phyloP scores from a whole-genome alignment of 108 stramenopile species.

The Chaetoceros muelleri region DNA sequence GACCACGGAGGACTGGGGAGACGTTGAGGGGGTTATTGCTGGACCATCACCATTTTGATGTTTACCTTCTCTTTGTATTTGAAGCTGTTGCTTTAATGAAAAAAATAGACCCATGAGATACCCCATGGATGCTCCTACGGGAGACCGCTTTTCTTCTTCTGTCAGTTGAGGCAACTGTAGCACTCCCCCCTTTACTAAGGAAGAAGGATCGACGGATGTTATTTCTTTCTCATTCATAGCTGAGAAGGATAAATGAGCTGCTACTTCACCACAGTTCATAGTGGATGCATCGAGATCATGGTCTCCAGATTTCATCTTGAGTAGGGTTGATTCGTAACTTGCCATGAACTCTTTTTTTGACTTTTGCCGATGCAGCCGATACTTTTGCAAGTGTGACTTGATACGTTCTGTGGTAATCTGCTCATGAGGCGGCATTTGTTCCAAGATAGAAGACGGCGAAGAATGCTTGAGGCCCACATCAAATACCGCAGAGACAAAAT shows the following conservation, averaged over 20 bases:
- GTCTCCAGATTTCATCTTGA: conserved; percentile 32
- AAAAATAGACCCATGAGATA: conserved; percentile 80
- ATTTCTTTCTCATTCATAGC: conserved; percentile 11
- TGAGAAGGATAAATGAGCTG: conserved; percentile 49
- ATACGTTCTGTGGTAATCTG: conserved; percentile 88
- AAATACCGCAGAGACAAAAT: conserved; percentile 88
- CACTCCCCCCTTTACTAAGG: conserved; percentile 10
- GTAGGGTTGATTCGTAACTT: conserved; percentile 53
- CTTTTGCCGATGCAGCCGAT: conserved; percentile 78
- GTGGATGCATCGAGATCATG: conserved; percentile 8
- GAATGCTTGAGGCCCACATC: conserved; percentile 91
- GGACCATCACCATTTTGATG: conserved; percentile 7
- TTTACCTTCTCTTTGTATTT: conserved; percentile 33
- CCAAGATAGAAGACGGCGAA: conserved; percentile 83
- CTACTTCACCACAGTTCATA: conserved; percentile 48
- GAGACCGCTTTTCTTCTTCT: conserved; percentile 55
- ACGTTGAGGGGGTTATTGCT: not conserved
- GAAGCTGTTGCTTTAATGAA: conserved; percentile 58
- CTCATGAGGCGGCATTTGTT: conserved; percentile 73
- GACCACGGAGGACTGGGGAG: no score
- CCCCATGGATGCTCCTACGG: conserved; percentile 64
- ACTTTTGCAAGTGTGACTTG: conserved; percentile 95
- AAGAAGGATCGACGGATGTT: not conserved
- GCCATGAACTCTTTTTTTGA: conserved; percentile 87
- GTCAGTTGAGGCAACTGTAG: conserved; percentile 58